These are phyloP conservation scores for Phalaenopsis hybrid DNA, from an alignment of 116 monocot species.

Conservation along the genomic window DNA sequence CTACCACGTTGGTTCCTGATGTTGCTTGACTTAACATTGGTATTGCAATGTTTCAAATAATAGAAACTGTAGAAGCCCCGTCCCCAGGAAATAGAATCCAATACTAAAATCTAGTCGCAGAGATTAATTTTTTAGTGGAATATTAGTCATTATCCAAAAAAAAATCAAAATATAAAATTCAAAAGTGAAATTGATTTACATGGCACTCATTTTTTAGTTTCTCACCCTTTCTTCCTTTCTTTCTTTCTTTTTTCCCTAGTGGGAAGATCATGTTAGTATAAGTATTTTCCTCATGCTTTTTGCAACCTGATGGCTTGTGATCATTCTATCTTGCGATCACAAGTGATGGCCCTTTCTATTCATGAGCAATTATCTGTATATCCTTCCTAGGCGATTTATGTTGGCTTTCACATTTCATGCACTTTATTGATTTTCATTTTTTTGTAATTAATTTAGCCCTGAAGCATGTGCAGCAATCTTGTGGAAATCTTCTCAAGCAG, in stretches of 20 bases:
- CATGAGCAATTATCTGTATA: neutral
- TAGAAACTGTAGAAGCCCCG: too few relatives aligned
- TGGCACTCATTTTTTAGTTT: too few relatives aligned
- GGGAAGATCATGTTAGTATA: neutral
- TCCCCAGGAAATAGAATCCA: too few relatives aligned
- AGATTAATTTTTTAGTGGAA: too few relatives aligned
- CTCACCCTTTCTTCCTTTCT: too few relatives aligned
- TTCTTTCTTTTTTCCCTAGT: neutral
- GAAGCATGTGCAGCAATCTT: conserved; percentile 94
- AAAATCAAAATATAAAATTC: too few relatives aligned
- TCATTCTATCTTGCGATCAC: neutral
- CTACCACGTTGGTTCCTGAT: too few relatives aligned
- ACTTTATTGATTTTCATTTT: neutral
- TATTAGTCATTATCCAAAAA: too few relatives aligned
- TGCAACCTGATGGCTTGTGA: neutral
- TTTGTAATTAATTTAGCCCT: conserved; percentile 33
- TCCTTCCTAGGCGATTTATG: neutral
- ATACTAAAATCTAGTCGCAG: too few relatives aligned
- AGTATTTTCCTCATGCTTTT: neutral
- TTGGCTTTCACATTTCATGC: neutral
- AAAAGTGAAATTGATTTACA: too few relatives aligned
- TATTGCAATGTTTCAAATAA: too few relatives aligned
- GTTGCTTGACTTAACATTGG: too few relatives aligned
- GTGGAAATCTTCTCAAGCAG: conserved; percentile 71
- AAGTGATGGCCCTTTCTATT: neutral